These are phyloP conservation scores for Grifola frondosa DNA, from an alignment of 1,284 basidiomycete species.

Conservation along the genomic window DNA sequence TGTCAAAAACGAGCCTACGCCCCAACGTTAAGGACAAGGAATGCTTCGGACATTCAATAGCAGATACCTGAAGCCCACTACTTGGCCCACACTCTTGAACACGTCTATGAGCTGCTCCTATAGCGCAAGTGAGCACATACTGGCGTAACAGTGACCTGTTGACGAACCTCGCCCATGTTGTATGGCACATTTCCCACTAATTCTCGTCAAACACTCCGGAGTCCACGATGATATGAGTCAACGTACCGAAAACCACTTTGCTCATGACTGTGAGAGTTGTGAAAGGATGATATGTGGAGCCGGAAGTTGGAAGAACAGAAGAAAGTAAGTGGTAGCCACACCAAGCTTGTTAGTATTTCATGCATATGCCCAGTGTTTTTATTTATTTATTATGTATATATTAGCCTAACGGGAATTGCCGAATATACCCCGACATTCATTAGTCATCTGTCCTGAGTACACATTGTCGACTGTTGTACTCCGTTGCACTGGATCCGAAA, in stretches of 20 bases:
- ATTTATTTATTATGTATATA: too few species aligned
- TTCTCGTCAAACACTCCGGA: not conserved
- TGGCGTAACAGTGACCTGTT: not conserved
- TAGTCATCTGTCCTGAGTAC: too few species aligned
- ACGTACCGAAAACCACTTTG: constrained; percentile 51
- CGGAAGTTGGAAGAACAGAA: too few species aligned
- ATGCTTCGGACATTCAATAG: not conserved
- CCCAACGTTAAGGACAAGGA: not conserved
- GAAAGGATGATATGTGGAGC: too few species aligned
- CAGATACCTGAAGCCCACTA: constrained; percentile 78
- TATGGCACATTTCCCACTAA: constrained; percentile 85
- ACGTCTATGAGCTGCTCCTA: constrained; percentile 81
- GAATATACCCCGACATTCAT: too few species aligned
- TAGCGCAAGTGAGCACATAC: not conserved
- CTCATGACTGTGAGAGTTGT: too few species aligned
- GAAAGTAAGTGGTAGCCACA: too few species aligned
- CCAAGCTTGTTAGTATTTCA: too few species aligned
- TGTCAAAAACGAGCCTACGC: constrained; percentile 88
- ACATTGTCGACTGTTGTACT: too few species aligned
- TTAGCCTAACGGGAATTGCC: too few species aligned
- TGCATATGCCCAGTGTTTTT: too few species aligned
- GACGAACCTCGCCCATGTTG: constrained; percentile 73
- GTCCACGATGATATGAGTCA: not conserved
- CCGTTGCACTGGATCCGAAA: too few species aligned
- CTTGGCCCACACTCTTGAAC: constrained; percentile 84